These are phyloP conservation scores for Chenopodium formosanum DNA, from an alignment of 148 eudicot species.

Conservation along the genomic window DNA sequence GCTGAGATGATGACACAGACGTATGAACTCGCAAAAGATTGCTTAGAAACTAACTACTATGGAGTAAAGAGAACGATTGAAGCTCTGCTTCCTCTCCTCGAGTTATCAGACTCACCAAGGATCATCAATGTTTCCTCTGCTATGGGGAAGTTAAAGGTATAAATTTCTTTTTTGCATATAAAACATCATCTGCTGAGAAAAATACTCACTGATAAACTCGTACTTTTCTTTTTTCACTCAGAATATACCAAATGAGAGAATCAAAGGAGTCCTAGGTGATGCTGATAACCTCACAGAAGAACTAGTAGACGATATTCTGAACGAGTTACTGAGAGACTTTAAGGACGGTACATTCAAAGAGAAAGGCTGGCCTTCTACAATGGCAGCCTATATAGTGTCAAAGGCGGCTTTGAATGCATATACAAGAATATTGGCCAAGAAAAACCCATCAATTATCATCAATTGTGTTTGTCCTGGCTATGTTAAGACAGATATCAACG, in stretches of 20 bases:
- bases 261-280: constrained; percentile 27
- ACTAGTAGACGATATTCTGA: constrained; percentile 34
- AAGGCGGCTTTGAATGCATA: constrained; percentile 46
- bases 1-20: constrained; percentile 22
- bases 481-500: constrained; percentile 40
- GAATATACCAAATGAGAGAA: constrained; percentile 30
- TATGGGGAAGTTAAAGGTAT: constrained; percentile 40
- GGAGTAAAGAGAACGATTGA: constrained; percentile 45
- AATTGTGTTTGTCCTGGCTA: constrained; percentile 53
- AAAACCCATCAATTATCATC: constrained; percentile 31
- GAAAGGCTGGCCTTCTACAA: constrained; percentile 34
- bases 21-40: constrained; percentile 37
- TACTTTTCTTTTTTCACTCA: background rate
- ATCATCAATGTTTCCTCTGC: constrained; percentile 49
- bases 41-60: constrained; percentile 48
- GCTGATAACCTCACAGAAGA: constrained; percentile 45
- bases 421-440: constrained; percentile 42
- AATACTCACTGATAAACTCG: too few relatives aligned
- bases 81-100: constrained; percentile 51
- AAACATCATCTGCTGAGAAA: background rate
- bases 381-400: constrained; percentile 31
- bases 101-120: constrained; percentile 50
- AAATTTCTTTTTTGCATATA: background rate
- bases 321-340: constrained; percentile 37
- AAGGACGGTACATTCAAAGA: constrained; percentile 24